Conservation (phyloP, 768 basidiomycete species). For the Leccinum boreale region DNA sequence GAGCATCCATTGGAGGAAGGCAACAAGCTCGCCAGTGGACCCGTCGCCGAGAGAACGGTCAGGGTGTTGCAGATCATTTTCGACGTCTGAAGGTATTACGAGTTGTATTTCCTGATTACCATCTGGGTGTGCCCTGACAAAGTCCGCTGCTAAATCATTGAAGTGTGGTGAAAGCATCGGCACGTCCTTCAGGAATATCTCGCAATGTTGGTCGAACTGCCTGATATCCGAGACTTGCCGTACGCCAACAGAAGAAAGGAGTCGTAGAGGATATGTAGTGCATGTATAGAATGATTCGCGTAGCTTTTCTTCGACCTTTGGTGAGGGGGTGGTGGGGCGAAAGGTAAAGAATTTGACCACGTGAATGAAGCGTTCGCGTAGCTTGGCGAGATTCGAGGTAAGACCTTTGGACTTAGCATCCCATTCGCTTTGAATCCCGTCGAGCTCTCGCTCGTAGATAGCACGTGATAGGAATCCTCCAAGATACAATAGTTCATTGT, state of each 20-base stretch:
- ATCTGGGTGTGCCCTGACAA: constrained; percentile 26
- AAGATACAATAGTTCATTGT: neutral
- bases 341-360: constrained; percentile 12
- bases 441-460: neutral
- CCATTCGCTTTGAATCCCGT: neutral
- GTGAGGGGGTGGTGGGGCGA: constrained; percentile 53
- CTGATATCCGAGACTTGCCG: constrained; percentile 54
- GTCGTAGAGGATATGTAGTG: constrained; percentile 16
- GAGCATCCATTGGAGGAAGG: constrained; percentile 6
- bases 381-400: neutral
- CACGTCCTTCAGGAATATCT: constrained; percentile 50
- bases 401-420: neutral
- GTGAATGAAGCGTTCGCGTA: neutral
- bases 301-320: constrained; percentile 64
- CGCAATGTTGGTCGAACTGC: neutral
- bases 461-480: neutral
- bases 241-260: constrained; percentile 38
- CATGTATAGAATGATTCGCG: constrained; percentile 77
- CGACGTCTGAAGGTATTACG: neutral
- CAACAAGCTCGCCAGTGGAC: neutral
- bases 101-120: neutral
- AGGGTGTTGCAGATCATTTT: neutral
- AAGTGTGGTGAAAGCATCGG: constrained; percentile 66
- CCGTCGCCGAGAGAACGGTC: constrained; percentile 1
- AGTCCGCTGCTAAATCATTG: constrained; percentile 48